These are phyloP conservation scores for Talaromyces sp. DNA, from an alignment of 2,329 filamentous ascomycete genomes.

Conservation along the genomic window DNA sequence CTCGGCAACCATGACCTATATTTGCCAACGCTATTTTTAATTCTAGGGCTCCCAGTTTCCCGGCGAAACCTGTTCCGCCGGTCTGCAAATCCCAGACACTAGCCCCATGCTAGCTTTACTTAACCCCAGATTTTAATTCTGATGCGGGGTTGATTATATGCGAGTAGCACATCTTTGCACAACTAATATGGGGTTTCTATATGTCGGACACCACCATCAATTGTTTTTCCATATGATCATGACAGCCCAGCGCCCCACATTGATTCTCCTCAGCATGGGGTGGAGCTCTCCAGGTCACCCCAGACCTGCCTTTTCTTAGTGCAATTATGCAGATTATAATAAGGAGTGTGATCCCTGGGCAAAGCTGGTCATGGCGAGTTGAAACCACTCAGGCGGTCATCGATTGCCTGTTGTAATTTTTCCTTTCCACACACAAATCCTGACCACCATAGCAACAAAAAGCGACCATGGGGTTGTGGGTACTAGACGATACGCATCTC, in stretches of 20 bases:
- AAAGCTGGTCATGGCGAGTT: not conserved
- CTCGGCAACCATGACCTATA: not conserved
- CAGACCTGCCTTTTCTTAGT: not conserved
- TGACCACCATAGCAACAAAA: not conserved
- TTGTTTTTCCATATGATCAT: not conserved
- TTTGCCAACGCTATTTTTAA: not conserved
- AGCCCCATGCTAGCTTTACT: not conserved
- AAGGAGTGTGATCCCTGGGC: not conserved
- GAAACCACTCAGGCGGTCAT: no score
- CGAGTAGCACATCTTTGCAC: not conserved
- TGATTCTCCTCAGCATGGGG: not conserved
- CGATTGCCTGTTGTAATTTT: not conserved
- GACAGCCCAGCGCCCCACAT: not conserved
- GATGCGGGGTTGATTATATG: not conserved
- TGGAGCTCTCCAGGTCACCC: not conserved
- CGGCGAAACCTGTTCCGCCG: not conserved
- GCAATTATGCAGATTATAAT: not conserved
- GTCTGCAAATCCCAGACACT: not conserved
- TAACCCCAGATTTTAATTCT: not conserved
- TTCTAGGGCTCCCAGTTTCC: not conserved
- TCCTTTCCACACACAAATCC: not conserved
- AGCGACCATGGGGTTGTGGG: conserved; percentile 23
- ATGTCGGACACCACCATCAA: not conserved
- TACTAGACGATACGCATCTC: conserved; percentile 23
- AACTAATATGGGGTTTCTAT: not conserved